A percentile compares a stretch with the other conserved stretches of the same genome.
Evolutionary conservation across 2,329 filamentous ascomycete species (phyloP).

Genomic region (Aspergillus pseudonomiae): DNA sequence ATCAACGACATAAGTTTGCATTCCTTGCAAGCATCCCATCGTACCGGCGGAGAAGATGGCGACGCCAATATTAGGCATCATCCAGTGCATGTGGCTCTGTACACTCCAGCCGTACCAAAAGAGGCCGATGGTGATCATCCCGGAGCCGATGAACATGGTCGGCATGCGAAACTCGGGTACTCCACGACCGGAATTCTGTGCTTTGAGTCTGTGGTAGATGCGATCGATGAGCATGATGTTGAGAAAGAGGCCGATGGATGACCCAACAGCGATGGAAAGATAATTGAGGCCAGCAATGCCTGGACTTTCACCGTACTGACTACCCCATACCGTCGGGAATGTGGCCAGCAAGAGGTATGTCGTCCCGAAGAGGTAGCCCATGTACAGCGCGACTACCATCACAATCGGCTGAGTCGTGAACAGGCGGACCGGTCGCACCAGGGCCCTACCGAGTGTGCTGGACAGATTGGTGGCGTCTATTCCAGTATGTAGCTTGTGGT

Average conservation of each 20-base stretch:
- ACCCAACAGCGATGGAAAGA: conserved; percentile 63
- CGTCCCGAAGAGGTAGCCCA: conserved; percentile 61
- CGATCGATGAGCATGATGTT: conserved; percentile 51
- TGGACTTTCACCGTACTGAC: conserved; percentile 56
- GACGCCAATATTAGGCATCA: conserved; percentile 56
- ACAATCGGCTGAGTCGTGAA: conserved; percentile 63
- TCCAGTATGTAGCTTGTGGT: conserved; percentile 39
- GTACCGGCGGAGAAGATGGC: conserved; percentile 49
- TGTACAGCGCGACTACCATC: conserved; percentile 56
- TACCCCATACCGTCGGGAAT: conserved; percentile 59
- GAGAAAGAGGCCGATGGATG: conserved; percentile 57
- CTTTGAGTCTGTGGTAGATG: conserved; percentile 51
- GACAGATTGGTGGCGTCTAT: conserved; percentile 6
- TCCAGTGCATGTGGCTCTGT: conserved; percentile 53
- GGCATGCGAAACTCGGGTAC: conserved; percentile 66
- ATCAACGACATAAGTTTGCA: conserved; percentile 40
- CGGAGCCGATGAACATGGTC: conserved; percentile 55
- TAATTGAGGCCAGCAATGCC: conserved; percentile 65
- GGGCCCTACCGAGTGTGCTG: conserved; percentile 28
- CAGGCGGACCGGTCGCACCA: conserved; percentile 60
- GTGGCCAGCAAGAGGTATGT: conserved; percentile 39
- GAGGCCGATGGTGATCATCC: conserved; percentile 55
- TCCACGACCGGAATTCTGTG: conserved; percentile 41
- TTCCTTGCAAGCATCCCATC: conserved; percentile 38
- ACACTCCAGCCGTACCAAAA: conserved; percentile 63